Evolutionary conservation across 2,329 filamentous ascomycete genomes (phyloP), one percentile per base, ranked within the genome.

Genomic region (Colletotrichum somersetense): DNA sequence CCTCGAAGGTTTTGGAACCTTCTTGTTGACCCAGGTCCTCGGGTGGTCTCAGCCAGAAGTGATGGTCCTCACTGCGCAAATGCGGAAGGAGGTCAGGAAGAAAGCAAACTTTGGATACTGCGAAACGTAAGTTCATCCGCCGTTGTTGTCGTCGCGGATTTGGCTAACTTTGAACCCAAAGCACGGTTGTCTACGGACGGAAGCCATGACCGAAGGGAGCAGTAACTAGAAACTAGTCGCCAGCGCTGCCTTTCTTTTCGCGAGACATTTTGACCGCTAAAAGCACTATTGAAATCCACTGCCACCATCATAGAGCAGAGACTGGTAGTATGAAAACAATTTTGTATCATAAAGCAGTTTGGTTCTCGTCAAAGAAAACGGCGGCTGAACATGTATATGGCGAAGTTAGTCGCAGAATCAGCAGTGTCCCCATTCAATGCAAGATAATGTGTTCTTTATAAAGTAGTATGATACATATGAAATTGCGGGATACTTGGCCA

Each of bases 1-100:
- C 48, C 56, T 79, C 8, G 78, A 79, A 58, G 78, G 78, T 0
- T 77, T 79, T 44, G 78, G 75, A 3, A 67, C 77, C 26, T 79
- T 76, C 44, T 61, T 80, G 68, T 68, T 80, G 18, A 77, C 72
- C 16, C 75, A 78, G 53, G 70, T 81, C 11, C 74, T 80, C 74
- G 74, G 75, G 20, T 78, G 76, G 78, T 74, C 76, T 20, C 74
- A 76, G 30, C 66, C 66, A 1, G 72, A 77, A 30, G 74, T 77
- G 3, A 75, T 77, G 61, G 56, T 75, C 0, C 77, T 79, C 11
- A 69, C 78, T 2, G 70, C 74, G 20, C 73, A 77, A 40, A 79
- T 78, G 75, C 74, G 78, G 18, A 59, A 50, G 16, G 71, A 71
- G 38, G 38, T 63, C 5, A 67, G 63, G 55, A 73, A 55, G 5